Conservation (phyloP, 306 rosid species). For the Elaeagnus macrophylla region DNA sequence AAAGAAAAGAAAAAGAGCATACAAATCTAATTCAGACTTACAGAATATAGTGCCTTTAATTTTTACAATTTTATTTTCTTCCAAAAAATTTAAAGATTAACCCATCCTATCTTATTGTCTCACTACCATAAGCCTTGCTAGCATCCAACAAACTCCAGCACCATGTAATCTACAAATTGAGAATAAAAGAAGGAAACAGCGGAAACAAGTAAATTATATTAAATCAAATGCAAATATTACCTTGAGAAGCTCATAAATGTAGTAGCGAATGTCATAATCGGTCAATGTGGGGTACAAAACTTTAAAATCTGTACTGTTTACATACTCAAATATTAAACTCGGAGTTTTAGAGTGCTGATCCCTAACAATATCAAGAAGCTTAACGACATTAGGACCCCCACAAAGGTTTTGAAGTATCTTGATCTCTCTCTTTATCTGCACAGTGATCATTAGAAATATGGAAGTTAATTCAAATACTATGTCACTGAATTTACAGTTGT, state of each 20-base stretch:
- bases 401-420: constrained; percentile 43
- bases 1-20: too few species aligned
- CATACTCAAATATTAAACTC: constrained; percentile 36
- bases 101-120: too few species aligned
- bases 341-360: constrained; percentile 40
- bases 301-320: constrained; percentile 42
- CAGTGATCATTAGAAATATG: background rate
- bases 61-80: too few species aligned
- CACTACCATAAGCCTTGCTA: too few species aligned
- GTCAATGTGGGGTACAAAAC: constrained; percentile 32
- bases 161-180: too few species aligned
- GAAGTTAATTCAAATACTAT: too few species aligned
- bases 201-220: background rate
- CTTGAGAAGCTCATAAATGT: constrained; percentile 39
- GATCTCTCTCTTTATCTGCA: constrained; percentile 41
- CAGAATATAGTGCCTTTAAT: too few species aligned
- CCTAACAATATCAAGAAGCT: constrained; percentile 35
- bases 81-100: too few species aligned
- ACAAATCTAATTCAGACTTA: too few species aligned
- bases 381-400: constrained; percentile 39
- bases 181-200: too few species aligned
- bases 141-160: too few species aligned
- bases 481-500: too few species aligned
- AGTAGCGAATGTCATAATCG: constrained; percentile 42
- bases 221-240: constrained; percentile 8